Conservation (phyloP, 2,329 filamentous ascomycete genomes). For the Magnaporthiopsis poae region DNA sequence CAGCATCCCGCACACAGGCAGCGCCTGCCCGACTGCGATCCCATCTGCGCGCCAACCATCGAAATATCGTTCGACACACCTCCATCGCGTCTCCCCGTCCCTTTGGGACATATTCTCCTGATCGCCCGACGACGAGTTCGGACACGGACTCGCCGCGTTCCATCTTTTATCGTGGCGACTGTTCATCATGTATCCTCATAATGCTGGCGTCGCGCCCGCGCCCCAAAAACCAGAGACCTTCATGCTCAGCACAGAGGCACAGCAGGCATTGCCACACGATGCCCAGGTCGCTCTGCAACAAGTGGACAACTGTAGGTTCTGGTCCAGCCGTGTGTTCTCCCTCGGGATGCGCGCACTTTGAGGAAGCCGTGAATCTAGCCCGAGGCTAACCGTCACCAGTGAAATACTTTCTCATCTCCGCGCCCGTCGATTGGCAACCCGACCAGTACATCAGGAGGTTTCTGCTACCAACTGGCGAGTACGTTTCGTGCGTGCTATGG, state of each 20-base stretch:
- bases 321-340: background rate
- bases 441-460: slow-evolving; percentile 96
- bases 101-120: background rate
- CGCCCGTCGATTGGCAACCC: slow-evolving; percentile 91
- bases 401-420: slow-evolving; percentile 99
- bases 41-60: background rate
- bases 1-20: background rate
- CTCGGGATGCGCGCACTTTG: slow-evolving; percentile 4
- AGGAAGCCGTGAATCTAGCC: slow-evolving; percentile 1
- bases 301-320: slow-evolving; percentile 81
- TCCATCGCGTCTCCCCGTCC: background rate
- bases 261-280: slow-evolving; percentile 91
- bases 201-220: slow-evolving; percentile 63
- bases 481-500: slow-evolving; percentile 97
- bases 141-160: background rate
- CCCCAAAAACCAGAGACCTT: slow-evolving; percentile 97
- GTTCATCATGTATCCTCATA: slow-evolving; percentile 54
- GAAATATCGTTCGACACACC: background rate
- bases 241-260: slow-evolving; percentile 92
- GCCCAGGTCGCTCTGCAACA: slow-evolving; percentile 95
- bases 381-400: slow-evolving; percentile 42
- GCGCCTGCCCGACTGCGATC: background rate
- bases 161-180: background rate
- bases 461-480: slow-evolving; percentile 91
- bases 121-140: background rate